Percentiles rank a stretch among this genome's conserved stretches.
Conservation (phyloP, 2,329 filamentous ascomycete genomes). For the Harringtonia lauricola region DNA sequence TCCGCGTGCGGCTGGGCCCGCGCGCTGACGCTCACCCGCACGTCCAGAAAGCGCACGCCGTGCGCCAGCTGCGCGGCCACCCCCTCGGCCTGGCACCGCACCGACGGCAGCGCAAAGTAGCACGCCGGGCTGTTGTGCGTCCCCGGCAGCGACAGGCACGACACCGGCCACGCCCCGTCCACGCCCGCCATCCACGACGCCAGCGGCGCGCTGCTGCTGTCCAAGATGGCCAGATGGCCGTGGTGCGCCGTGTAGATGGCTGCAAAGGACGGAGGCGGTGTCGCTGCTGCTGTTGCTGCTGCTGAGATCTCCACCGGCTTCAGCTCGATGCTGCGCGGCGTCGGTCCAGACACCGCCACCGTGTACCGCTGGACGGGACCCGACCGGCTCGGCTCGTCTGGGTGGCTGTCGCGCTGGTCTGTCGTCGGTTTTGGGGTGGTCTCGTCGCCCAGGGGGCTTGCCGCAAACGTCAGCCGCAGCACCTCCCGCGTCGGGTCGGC, state of each 20-base stretch:
- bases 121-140: slow-evolving; percentile 91
- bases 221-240: slow-evolving; percentile 50
- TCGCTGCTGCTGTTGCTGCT: slow-evolving; percentile 17
- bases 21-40: slow-evolving; percentile 52
- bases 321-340: slow-evolving; percentile 48
- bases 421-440: not conserved
- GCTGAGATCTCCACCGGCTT: slow-evolving; percentile 38
- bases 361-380: slow-evolving; percentile 39
- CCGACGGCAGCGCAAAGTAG: slow-evolving; percentile 76
- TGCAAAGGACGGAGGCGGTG: slow-evolving; percentile 44
- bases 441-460: slow-evolving; percentile 17
- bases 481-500: slow-evolving; percentile 51
- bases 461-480: slow-evolving; percentile 62
- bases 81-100: slow-evolving; percentile 79
- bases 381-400: too few relatives aligned
- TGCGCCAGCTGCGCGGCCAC: slow-evolving; percentile 72
- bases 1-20: slow-evolving; percentile 32
- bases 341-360: slow-evolving; percentile 58
- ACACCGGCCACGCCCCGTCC: slow-evolving; percentile 59
- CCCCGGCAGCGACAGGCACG: slow-evolving; percentile 79
- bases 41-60: slow-evolving; percentile 88
- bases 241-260: slow-evolving; percentile 51
- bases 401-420: not conserved
- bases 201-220: slow-evolving; percentile 57
- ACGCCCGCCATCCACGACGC: slow-evolving; percentile 73